These are phyloP conservation scores for Xylogone sp. DNA, from an alignment of 2,329 filamentous ascomycete species.

Conservation along the genomic window DNA sequence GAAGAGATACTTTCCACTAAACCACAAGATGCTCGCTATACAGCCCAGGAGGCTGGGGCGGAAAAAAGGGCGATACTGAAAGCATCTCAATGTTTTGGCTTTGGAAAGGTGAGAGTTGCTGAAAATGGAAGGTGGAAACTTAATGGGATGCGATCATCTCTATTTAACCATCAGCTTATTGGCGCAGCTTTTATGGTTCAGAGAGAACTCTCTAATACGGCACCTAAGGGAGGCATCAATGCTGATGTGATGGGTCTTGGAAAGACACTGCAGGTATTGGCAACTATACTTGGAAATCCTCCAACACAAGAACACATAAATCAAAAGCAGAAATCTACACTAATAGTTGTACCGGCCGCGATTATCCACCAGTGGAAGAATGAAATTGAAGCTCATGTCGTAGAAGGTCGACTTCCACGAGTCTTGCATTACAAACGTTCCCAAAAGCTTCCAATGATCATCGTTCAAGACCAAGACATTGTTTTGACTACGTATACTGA, in stretches of 20 bases:
- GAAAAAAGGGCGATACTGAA: constrained; percentile 33
- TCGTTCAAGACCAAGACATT: constrained; percentile 21
- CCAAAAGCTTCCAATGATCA: neutral
- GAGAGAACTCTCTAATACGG: constrained; percentile 36
- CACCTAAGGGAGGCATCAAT: constrained; percentile 50
- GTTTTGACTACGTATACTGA: constrained; percentile 24
- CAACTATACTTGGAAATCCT: constrained; percentile 33
- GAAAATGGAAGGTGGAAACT: constrained; percentile 36
- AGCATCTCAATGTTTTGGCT: constrained; percentile 39
- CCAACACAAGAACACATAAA: constrained; percentile 33
- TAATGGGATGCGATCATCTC: constrained; percentile 40
- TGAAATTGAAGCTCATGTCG: constrained; percentile 21
- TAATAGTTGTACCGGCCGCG: constrained; percentile 24
- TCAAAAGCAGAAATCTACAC: constrained; percentile 17
- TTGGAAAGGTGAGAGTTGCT: constrained; percentile 26
- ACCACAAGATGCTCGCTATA: constrained; percentile 13
- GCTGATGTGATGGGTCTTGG: constrained; percentile 63
- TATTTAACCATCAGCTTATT: constrained; percentile 48
- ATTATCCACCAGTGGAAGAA: constrained; percentile 25
- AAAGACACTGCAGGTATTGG: constrained; percentile 52
- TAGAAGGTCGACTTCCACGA: constrained; percentile 13
- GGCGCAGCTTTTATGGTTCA: constrained; percentile 50
- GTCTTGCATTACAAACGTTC: constrained; percentile 19
- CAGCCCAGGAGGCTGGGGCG: constrained; percentile 3
- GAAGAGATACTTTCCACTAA: constrained; percentile 21